phyloP scores from a whole-genome alignment of 176 grass and related monocot species.

The Phoenix roebelenii region DNA sequence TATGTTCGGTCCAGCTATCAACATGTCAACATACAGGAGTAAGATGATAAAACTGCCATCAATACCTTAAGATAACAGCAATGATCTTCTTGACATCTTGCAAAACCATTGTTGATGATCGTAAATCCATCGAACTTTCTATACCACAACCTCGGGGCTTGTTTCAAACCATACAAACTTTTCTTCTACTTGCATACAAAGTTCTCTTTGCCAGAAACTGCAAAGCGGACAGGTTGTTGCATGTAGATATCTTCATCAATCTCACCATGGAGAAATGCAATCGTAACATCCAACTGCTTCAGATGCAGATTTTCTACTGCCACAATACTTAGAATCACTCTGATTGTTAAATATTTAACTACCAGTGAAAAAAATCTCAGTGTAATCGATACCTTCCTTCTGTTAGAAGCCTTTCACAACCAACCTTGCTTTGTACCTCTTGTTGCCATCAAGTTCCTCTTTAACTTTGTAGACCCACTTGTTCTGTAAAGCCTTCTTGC shows the following conservation, averaged over 20 bases:
- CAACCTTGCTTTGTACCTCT: not conserved
- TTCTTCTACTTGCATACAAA: slow-evolving; percentile 4
- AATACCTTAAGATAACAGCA: too few species aligned
- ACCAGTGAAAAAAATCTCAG: too few species aligned
- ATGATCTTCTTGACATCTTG: too few species aligned
- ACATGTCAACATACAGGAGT: too few species aligned
- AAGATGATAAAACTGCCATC: too few species aligned
- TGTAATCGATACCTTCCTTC: too few species aligned
- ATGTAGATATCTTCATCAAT: not conserved
- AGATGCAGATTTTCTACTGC: not conserved
- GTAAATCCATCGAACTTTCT: not conserved
- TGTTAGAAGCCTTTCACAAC: not conserved
- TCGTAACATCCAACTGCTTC: not conserved
- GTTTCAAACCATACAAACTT: slow-evolving; percentile 6
- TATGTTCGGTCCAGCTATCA: not conserved
- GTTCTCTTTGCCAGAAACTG: not conserved
- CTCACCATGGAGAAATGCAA: not conserved
- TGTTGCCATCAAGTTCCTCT: not conserved
- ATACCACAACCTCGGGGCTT: not conserved
- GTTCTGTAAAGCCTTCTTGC: not conserved
- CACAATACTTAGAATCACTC: too few species aligned
- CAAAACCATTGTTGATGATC: too few species aligned
- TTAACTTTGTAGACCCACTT: not conserved
- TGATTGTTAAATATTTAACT: too few species aligned
- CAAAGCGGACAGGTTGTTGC: not conserved